Evolutionary conservation across 1,284 basidiomycete species (phyloP), one percentile per base, ranked within the genome.

Genomic region (Gomphus bonarii): DNA sequence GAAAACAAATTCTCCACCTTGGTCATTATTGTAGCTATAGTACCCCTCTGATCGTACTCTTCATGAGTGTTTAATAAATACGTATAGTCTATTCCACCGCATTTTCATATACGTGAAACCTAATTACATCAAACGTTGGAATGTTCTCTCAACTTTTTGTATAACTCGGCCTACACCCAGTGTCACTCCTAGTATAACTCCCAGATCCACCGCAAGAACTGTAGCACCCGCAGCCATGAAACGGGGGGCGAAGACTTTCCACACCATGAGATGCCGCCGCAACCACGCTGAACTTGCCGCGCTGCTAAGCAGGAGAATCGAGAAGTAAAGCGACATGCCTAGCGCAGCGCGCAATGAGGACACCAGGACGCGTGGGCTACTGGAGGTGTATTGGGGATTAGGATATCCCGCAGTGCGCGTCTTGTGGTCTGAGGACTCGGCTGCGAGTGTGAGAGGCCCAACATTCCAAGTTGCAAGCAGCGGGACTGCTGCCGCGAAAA

Each of bases 231-330:
- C 86, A 14, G 82, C 68, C 85, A 97, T 95, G 67, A 95, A 95
- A 59, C 95, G 75, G 53, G 97, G 97, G 31, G 94, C 94, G 68
- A 98, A 99, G 5, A 97, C 86, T 72, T 98, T 98, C 93, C 95
- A 99, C 38, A 98, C 93, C 95, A 99, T 98, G 63, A 99, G 70
- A 70, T 99, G 97, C 43, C 95, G 70, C 58, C 93, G 71, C 56
- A 98, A 74, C 66, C 83, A 80, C 3, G 88, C 86, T 0, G 92
- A 85, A 59, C 84, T 86, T 5, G 82, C 69, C 3, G 91, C 84
- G 9, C 82, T 81, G 3, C 87, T 82, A 6, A 95, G 67, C 0
- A 91, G 70, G 31, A 97, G 67, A 3, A 75, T 65, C 3, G 78
- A 70, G 66, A 88, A 86, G 67, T 95, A 95, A 2, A 84, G 70